A percentile compares a stretch with the other conserved stretches of the same genome.
phyloP scores from a whole-genome alignment of 176 grass and related monocot species.

The Avena sativa region DNA sequence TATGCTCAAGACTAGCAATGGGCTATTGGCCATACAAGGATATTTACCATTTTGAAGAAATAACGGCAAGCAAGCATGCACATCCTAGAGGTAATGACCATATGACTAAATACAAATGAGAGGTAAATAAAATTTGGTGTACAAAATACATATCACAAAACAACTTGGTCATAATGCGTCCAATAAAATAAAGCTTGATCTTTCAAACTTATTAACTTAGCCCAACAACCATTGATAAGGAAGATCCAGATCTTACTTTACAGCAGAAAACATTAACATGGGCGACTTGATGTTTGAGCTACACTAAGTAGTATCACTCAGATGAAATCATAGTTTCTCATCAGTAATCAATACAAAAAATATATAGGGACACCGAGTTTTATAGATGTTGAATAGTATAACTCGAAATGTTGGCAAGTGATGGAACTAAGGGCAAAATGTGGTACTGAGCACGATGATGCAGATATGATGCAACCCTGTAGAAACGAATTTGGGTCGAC shows the following conservation, averaged over 20 bases:
- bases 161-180: background rate
- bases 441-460: background rate
- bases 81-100: background rate
- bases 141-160: background rate
- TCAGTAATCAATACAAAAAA: background rate
- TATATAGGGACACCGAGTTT: background rate
- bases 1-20: background rate
- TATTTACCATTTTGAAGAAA: conserved; percentile 10
- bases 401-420: background rate
- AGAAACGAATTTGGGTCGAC: conserved; percentile 6
- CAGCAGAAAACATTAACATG: conserved; percentile 7
- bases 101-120: background rate
- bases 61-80: background rate
- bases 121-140: conserved; percentile 7
- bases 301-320: background rate
- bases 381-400: background rate
- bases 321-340: conserved; percentile 15
- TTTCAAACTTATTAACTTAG: background rate
- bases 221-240: conserved; percentile 11
- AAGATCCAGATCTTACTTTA: background rate
- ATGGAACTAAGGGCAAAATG: conserved; percentile 2
- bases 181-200: background rate
- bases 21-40: background rate
- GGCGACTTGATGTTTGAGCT: background rate
- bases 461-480: background rate